Conservation (phyloP, 768 basidiomycete genomes). For the Nidularia pulvinata region DNA sequence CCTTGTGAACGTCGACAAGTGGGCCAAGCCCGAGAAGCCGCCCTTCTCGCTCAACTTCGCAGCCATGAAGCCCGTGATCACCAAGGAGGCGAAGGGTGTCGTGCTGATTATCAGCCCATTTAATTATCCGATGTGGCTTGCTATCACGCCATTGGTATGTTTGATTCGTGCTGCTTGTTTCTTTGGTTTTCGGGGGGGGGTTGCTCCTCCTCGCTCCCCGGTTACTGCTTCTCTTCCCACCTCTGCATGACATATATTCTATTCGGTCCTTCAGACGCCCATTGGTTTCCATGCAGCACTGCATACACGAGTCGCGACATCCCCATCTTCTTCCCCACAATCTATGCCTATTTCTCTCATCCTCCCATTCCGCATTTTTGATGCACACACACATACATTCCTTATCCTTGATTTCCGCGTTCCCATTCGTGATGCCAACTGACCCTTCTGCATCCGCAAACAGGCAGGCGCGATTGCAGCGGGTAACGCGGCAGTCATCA, state of each 20-base stretch:
- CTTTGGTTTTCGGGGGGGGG: neutral
- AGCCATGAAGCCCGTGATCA: conserved; percentile 60
- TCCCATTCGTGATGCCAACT: too few relatives aligned
- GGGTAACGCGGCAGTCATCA: conserved; percentile 70
- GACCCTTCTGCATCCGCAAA: too few relatives aligned
- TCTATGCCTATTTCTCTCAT: too few relatives aligned
- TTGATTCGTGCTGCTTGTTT: neutral
- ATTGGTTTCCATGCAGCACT: too few relatives aligned
- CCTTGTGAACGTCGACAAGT: conserved; percentile 67
- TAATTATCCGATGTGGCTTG: conserved; percentile 72
- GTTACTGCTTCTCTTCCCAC: neutral
- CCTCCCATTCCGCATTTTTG: too few relatives aligned
- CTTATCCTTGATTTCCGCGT: too few relatives aligned
- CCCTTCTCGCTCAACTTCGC: conserved; percentile 55
- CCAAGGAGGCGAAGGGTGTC: conserved; percentile 79
- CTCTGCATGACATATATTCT: too few relatives aligned
- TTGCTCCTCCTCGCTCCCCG: neutral
- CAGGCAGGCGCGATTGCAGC: conserved; percentile 75
- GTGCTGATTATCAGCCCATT: conserved; percentile 72
- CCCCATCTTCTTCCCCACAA: too few relatives aligned
- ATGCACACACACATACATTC: too few relatives aligned
- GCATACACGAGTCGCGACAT: too few relatives aligned
- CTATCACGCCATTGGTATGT: conserved; percentile 57
- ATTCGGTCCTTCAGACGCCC: too few relatives aligned
- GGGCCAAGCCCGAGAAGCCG: conserved; percentile 67